phyloP scores from a whole-genome alignment of 2,329 filamentous ascomycete genomes.

The Exophiala bonariae region DNA sequence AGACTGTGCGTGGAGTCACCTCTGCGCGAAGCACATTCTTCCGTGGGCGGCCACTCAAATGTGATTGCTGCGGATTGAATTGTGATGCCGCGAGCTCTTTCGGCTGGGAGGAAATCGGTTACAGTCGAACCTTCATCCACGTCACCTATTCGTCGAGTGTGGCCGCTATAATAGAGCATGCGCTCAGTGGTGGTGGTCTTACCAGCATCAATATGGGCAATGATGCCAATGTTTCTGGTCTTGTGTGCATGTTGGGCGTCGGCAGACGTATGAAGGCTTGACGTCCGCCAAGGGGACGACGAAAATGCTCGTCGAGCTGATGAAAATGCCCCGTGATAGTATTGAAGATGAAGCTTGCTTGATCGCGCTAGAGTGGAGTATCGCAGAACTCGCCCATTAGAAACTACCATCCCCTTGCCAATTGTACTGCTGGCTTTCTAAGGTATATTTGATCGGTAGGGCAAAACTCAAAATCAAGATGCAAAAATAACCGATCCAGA shows the following conservation, averaged over 20 bases:
- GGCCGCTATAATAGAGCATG: constrained; percentile 95
- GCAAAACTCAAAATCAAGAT: too few relatives aligned
- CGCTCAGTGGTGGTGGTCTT: constrained; percentile 99
- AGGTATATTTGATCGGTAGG: too few relatives aligned
- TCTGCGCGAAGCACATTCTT: constrained; percentile 31
- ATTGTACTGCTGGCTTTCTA: too few relatives aligned
- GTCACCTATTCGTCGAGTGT: constrained; percentile 85
- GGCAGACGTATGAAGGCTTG: background rate
- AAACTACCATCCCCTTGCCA: constrained; percentile 19
- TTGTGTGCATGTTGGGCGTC: constrained; percentile 48
- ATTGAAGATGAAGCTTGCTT: background rate
- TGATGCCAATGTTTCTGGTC: constrained; percentile 95
- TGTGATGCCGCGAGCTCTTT: constrained; percentile 89
- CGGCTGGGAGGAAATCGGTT: constrained; percentile 92
- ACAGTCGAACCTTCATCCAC: constrained; percentile 96
- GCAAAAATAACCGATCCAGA: too few relatives aligned
- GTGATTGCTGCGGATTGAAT: constrained; percentile 97
- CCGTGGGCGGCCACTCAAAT: constrained; percentile 78
- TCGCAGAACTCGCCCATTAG: constrained; percentile 12
- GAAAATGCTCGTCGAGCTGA: background rate
- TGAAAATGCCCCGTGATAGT: background rate
- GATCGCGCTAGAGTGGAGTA: constrained; percentile 18
- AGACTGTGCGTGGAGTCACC: background rate
- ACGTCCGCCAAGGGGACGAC: constrained; percentile 10
- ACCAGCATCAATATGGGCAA: constrained; percentile 97